Conservation (phyloP, 139 green algal species). For the Asterochloris sp. region DNA sequence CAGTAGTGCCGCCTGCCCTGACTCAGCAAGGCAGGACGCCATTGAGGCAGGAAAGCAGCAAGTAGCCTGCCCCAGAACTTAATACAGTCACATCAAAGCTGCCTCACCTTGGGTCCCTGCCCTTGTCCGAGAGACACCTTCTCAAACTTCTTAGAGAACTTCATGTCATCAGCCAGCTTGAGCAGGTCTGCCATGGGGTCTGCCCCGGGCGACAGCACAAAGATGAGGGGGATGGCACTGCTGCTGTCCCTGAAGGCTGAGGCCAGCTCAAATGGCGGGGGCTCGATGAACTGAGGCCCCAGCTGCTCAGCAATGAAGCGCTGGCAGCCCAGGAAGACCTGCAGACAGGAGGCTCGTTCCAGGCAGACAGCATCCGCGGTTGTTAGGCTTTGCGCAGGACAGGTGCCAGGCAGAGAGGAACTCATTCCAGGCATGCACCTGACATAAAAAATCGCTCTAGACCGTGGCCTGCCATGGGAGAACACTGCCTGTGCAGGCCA, state of each 20-base stretch:
- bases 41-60: too few relatives aligned
- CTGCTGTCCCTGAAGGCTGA: slow-evolving; percentile 74
- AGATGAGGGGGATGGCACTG: slow-evolving; percentile 72
- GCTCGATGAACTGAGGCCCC: slow-evolving; percentile 68
- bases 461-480: too few relatives aligned
- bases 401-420: background rate
- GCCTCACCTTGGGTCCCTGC: slow-evolving; percentile 53
- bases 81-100: too few relatives aligned
- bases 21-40: too few relatives aligned
- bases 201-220: slow-evolving; percentile 79
- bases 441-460: too few relatives aligned
- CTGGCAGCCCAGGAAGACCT: slow-evolving; percentile 37
- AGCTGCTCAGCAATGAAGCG: slow-evolving; percentile 58
- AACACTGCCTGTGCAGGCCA: too few relatives aligned
- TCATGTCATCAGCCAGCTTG: slow-evolving; percentile 79
- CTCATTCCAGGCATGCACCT: too few relatives aligned
- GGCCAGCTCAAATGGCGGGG: slow-evolving; percentile 68
- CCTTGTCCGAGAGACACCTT: slow-evolving; percentile 82
- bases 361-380: background rate
- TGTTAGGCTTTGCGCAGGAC: background rate
- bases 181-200: slow-evolving; percentile 74
- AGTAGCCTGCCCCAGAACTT: too few relatives aligned
- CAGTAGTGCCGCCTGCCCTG: too few relatives aligned
- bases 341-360: background rate
- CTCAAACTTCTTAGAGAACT: slow-evolving; percentile 72